phyloP scores from a whole-genome alignment of 345 rosid species.

The Salix purpurea region DNA sequence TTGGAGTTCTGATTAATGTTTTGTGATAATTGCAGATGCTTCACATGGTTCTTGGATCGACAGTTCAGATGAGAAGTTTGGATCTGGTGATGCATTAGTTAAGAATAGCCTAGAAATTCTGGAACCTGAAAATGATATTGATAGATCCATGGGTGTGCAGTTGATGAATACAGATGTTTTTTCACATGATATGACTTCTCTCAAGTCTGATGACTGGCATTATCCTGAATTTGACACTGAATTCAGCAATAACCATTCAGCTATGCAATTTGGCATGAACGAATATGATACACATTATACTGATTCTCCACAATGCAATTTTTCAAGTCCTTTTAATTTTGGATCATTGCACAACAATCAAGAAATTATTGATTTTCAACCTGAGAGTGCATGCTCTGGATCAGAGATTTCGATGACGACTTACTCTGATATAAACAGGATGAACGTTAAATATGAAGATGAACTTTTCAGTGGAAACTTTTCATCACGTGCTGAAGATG shows the following conservation, averaged over 20 bases:
- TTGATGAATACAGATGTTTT: constrained; percentile 24
- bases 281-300: constrained; percentile 15
- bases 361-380: constrained; percentile 36
- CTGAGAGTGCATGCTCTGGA: constrained; percentile 33
- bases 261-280: constrained; percentile 28
- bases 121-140: constrained; percentile 21
- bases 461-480: constrained; percentile 18
- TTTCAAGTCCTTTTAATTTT: constrained; percentile 17
- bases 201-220: constrained; percentile 34
- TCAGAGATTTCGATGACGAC: constrained; percentile 33
- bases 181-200: constrained; percentile 20
- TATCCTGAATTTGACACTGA: constrained; percentile 37
- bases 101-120: constrained; percentile 25
- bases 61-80: constrained; percentile 19
- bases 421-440: constrained; percentile 29
- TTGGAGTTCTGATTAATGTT: constrained; percentile 22
- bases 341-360: constrained; percentile 31
- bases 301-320: constrained; percentile 20
- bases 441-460: constrained; percentile 31
- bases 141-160: constrained; percentile 8
- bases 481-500: constrained; percentile 24
- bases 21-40: constrained; percentile 39
- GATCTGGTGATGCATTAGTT: constrained; percentile 2
- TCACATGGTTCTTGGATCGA: constrained; percentile 19
- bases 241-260: constrained; percentile 24